Conservation (phyloP, 495 filamentous ascomycete species). For the Penicillium turbatum region DNA sequence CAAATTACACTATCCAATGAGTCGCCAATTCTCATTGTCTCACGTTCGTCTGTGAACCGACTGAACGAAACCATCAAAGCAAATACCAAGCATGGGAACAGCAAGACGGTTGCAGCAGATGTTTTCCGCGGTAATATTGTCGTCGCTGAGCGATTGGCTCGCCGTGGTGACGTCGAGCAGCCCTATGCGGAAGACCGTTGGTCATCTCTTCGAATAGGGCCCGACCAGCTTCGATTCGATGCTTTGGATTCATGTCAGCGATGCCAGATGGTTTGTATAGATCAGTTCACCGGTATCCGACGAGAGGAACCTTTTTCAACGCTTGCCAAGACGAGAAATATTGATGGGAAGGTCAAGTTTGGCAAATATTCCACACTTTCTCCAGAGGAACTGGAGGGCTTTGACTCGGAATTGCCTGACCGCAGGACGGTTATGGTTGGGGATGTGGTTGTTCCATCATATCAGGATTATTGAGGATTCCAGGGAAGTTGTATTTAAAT, state of each 20-base stretch:
- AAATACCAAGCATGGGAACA: constrained; percentile 32
- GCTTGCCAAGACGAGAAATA: constrained; percentile 75
- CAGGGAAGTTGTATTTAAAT: not conserved
- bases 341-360: constrained; percentile 80
- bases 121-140: constrained; percentile 85
- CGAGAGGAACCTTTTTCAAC: constrained; percentile 85
- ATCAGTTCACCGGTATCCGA: constrained; percentile 75
- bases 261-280: constrained; percentile 94
- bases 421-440: constrained; percentile 40
- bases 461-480: constrained; percentile 14
- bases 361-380: constrained; percentile 64
- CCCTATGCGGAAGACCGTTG: constrained; percentile 55
- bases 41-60: constrained; percentile 68
- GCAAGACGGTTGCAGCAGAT: constrained; percentile 59
- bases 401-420: constrained; percentile 16
- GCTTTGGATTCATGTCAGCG: constrained; percentile 78
- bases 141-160: constrained; percentile 50
- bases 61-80: constrained; percentile 67
- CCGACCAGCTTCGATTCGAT: constrained; percentile 47
- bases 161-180: constrained; percentile 37
- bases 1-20: constrained; percentile 86
- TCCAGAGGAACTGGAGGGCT: constrained; percentile 10
- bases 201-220: constrained; percentile 37
- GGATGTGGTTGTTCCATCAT: constrained; percentile 36
- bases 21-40: constrained; percentile 83